A percentile compares a stretch with the other conserved stretches of the same genome.
phyloP scores from a whole-genome alignment of 2,329 filamentous ascomycete genomes.

The Ophiostoma sp. region DNA sequence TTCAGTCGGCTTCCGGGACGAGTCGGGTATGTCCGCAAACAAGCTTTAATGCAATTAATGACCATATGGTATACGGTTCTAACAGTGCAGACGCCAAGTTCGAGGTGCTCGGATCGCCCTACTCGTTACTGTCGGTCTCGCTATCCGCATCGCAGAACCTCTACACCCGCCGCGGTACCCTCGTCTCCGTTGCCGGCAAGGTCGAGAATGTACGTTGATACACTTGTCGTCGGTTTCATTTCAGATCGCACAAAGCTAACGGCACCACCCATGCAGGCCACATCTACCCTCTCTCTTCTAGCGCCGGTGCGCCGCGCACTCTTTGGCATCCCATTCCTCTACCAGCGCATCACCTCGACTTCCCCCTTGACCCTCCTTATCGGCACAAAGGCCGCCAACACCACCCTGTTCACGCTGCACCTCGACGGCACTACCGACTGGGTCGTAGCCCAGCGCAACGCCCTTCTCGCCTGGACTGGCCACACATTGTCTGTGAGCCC shows the following conservation, averaged over 20 bases:
- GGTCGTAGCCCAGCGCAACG: slow-evolving; percentile 83
- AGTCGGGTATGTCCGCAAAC: slow-evolving; percentile 44
- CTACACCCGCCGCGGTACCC: slow-evolving; percentile 84
- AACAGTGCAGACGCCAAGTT: slow-evolving; percentile 73
- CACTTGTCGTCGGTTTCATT: neutral
- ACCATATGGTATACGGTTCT: neutral
- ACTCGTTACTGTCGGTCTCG: slow-evolving; percentile 88
- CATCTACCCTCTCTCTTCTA: slow-evolving; percentile 83
- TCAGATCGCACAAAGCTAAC: neutral
- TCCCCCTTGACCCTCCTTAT: slow-evolving; percentile 84
- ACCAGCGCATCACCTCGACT: slow-evolving; percentile 83
- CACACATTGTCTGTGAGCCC: slow-evolving; percentile 74
- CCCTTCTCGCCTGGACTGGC: slow-evolving; percentile 93
- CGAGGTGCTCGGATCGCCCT: slow-evolving; percentile 85
- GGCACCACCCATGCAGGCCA: slow-evolving; percentile 49
- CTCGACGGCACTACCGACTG: slow-evolving; percentile 93
- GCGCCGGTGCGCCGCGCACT: slow-evolving; percentile 74
- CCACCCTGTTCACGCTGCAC: slow-evolving; percentile 80
- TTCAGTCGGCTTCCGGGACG: slow-evolving; percentile 41
- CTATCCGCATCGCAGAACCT: slow-evolving; percentile 90
- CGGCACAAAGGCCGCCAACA: slow-evolving; percentile 77
- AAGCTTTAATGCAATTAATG: neutral
- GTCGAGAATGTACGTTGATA: slow-evolving; percentile 67
- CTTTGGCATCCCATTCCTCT: slow-evolving; percentile 88
- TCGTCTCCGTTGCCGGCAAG: slow-evolving; percentile 86